A percentile compares a stretch with the other conserved stretches of the same genome.
phyloP scores from a whole-genome alignment of 2,329 filamentous ascomycete species.

The Neonectria sp. region DNA sequence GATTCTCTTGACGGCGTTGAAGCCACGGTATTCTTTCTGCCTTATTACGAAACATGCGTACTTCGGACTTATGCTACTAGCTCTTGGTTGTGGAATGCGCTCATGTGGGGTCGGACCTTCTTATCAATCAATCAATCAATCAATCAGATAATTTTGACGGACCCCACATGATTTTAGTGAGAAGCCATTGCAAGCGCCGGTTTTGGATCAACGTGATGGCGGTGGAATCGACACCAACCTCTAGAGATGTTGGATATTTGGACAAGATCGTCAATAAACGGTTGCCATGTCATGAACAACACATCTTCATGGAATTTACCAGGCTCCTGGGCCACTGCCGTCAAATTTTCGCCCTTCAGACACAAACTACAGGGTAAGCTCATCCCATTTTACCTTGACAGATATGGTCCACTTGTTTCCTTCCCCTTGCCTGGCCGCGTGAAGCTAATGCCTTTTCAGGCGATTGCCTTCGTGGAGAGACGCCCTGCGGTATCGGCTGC shows the following conservation, averaged over 20 bases:
- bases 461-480: not conserved
- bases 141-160: not conserved
- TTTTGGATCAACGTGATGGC: too few relatives aligned
- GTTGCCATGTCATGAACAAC: too few relatives aligned
- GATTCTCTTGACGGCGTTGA: not conserved
- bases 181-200: too few relatives aligned
- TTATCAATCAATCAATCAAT: slow-evolving; percentile 10
- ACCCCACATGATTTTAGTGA: not conserved
- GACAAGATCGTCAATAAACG: too few relatives aligned
- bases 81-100: not conserved
- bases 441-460: not conserved
- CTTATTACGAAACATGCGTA: too few relatives aligned
- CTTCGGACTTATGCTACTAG: too few relatives aligned
- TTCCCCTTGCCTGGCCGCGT: not conserved
- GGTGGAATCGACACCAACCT: not conserved
- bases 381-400: not conserved
- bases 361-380: not conserved
- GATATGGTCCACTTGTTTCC: not conserved
- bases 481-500: not conserved
- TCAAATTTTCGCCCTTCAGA: not conserved
- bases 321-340: not conserved
- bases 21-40: not conserved
- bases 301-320: too few relatives aligned
- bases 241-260: not conserved
- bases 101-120: slow-evolving; percentile 1